These are phyloP conservation scores for Lasiosphaeris hirsuta DNA, from an alignment of 495 filamentous ascomycete species.

Conservation along the genomic window DNA sequence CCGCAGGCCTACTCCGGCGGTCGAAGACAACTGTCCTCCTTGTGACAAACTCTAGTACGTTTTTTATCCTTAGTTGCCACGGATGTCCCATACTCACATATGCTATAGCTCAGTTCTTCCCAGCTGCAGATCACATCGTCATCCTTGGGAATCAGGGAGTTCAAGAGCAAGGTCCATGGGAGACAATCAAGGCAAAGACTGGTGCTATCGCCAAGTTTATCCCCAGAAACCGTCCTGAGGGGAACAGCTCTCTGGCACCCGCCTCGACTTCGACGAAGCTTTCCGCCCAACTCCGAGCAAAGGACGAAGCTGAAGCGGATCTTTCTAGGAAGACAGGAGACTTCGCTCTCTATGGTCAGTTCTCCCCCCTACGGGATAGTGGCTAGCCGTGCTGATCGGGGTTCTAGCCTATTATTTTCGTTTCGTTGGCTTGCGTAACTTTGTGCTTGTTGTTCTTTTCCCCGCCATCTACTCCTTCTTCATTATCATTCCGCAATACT, in stretches of 20 bases:
- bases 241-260: background rate
- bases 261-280: background rate
- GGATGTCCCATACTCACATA: conserved; percentile 4
- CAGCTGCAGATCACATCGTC: conserved; percentile 20
- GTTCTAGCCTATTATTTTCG: conserved; percentile 52
- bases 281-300: conserved; percentile 1
- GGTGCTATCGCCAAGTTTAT: conserved; percentile 18
- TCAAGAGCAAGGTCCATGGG: conserved; percentile 23
- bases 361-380: background rate
- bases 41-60: conserved; percentile 34
- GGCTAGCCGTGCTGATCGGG: background rate
- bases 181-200: conserved; percentile 12
- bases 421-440: conserved; percentile 47
- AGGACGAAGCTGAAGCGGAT: conserved; percentile 6
- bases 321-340: conserved; percentile 21
- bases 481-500: conserved; percentile 36
- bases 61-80: background rate
- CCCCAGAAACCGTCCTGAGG: background rate
- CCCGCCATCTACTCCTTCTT: conserved; percentile 34
- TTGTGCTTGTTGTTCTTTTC: conserved; percentile 38
- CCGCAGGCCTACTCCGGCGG: conserved; percentile 35
- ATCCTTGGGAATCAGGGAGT: conserved; percentile 22
- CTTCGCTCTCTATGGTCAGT: conserved; percentile 26
- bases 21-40: conserved; percentile 39
- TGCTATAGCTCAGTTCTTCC: conserved; percentile 15